Evolutionary conservation across 805 yeast species (phyloP).

Genomic region (Saturnispora dispora): DNA sequence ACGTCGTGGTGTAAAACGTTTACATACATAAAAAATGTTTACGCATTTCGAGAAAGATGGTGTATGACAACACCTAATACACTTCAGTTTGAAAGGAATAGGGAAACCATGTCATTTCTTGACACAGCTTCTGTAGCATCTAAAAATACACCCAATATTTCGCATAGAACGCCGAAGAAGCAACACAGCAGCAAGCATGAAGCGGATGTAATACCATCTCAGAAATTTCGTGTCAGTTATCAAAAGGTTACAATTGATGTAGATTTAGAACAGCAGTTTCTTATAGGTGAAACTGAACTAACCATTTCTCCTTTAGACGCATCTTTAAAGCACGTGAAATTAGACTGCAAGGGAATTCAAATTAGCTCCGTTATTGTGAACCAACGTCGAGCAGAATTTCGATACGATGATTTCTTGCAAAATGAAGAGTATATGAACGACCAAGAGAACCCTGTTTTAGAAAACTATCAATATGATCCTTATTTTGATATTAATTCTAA

Average conservation of each 20-base stretch:
- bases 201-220: constrained; percentile 24
- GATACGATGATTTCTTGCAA: constrained; percentile 42
- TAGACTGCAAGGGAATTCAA: constrained; percentile 74
- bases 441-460: constrained; percentile 21
- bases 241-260: constrained; percentile 77
- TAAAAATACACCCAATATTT: constrained; percentile 11
- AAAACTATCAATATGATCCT: constrained; percentile 24
- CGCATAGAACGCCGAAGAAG: constrained; percentile 16
- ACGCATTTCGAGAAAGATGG: not conserved
- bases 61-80: not conserved
- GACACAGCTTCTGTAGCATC: constrained; percentile 3
- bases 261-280: constrained; percentile 50
- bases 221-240: constrained; percentile 66
- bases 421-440: constrained; percentile 30
- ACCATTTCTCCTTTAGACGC: constrained; percentile 66
- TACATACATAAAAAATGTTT: not conserved
- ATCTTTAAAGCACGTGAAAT: constrained; percentile 44
- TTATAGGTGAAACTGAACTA: constrained; percentile 74
- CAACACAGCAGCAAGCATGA: constrained; percentile 20
- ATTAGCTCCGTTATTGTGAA: constrained; percentile 60
- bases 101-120: constrained; percentile 1
- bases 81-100: not conserved
- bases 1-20: not conserved
- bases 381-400: constrained; percentile 45
- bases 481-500: constrained; percentile 35